phyloP scores from a whole-genome alignment of 2,329 filamentous ascomycete genomes.

The Thelonectria olida region DNA sequence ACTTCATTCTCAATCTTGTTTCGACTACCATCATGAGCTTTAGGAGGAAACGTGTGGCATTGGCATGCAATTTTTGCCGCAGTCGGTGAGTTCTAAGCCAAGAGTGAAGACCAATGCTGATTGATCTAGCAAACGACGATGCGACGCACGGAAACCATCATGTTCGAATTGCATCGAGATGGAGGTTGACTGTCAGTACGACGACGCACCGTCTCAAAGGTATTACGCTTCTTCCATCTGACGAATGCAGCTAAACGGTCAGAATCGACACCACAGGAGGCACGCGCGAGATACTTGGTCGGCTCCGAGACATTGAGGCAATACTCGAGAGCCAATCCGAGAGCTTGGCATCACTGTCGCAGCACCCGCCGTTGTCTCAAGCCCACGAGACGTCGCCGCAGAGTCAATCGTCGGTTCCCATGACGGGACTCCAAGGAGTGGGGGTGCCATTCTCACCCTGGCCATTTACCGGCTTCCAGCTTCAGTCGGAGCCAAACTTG shows the following conservation, averaged over 20 bases:
- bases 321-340: constrained; percentile 33
- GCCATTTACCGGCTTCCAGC: not conserved
- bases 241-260: too few relatives aligned
- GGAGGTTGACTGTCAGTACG: constrained; percentile 40
- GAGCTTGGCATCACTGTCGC: constrained; percentile 25
- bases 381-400: constrained; percentile 21
- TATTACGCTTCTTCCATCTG: not conserved
- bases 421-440: constrained; percentile 11
- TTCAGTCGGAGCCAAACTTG: constrained; percentile 20
- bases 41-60: constrained; percentile 38
- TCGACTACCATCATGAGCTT: too few relatives aligned
- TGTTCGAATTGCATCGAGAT: constrained; percentile 39
- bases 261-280: constrained; percentile 43
- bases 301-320: constrained; percentile 40
- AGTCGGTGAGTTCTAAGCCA: constrained; percentile 31
- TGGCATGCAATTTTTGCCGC: constrained; percentile 42
- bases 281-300: constrained; percentile 39
- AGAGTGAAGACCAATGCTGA: too few relatives aligned
- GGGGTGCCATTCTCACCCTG: constrained; percentile 11
- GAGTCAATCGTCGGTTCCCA: constrained; percentile 25
- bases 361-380: not conserved
- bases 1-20: too few relatives aligned
- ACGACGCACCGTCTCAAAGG: constrained; percentile 41
- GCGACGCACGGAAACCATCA: constrained; percentile 38
- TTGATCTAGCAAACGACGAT: constrained; percentile 43